Percentiles rank a stretch among this genome's conserved stretches.
Conservation (phyloP, 1,284 basidiomycete species). For the Earliella scabrosa region DNA sequence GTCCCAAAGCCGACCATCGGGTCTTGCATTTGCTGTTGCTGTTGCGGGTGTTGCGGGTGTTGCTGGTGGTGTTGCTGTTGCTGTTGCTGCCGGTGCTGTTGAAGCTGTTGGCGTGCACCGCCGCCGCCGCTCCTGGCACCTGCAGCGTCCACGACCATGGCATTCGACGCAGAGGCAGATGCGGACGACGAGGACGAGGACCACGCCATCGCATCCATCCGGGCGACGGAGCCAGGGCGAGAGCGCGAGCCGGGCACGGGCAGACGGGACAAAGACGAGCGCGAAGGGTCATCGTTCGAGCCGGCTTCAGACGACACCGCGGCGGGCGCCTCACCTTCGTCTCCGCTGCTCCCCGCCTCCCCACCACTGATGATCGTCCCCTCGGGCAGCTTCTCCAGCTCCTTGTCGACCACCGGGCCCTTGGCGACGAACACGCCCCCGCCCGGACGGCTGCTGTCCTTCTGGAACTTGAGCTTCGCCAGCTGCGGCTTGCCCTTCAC, state of each 20-base stretch:
- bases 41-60: slow-evolving; percentile 10
- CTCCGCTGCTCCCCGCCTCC: slow-evolving; percentile 37
- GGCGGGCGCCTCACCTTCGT: slow-evolving; percentile 54
- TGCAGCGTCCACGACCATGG: slow-evolving; percentile 23
- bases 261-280: slow-evolving; percentile 32
- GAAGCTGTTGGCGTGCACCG: slow-evolving; percentile 7
- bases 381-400: slow-evolving; percentile 56
- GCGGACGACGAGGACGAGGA: slow-evolving; percentile 21
- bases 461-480: slow-evolving; percentile 68
- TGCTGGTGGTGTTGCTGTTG: slow-evolving; percentile 18
- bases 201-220: slow-evolving; percentile 11
- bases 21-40: slow-evolving; percentile 18
- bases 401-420: slow-evolving; percentile 48
- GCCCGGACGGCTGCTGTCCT: slow-evolving; percentile 78
- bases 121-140: slow-evolving; percentile 7
- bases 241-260: slow-evolving; percentile 6
- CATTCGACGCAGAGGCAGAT: slow-evolving; percentile 2
- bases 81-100: slow-evolving; percentile 13
- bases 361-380: slow-evolving; percentile 64
- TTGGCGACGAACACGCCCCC: slow-evolving; percentile 84
- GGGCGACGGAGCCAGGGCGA: slow-evolving; percentile 17
- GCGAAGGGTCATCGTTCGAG: slow-evolving; percentile 31
- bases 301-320: slow-evolving; percentile 29
- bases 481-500: slow-evolving; percentile 62
- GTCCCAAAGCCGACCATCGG: slow-evolving; percentile 60